phyloP scores from a whole-genome alignment of 352 stramenopile genomes.

The Pythium graminicola region DNA sequence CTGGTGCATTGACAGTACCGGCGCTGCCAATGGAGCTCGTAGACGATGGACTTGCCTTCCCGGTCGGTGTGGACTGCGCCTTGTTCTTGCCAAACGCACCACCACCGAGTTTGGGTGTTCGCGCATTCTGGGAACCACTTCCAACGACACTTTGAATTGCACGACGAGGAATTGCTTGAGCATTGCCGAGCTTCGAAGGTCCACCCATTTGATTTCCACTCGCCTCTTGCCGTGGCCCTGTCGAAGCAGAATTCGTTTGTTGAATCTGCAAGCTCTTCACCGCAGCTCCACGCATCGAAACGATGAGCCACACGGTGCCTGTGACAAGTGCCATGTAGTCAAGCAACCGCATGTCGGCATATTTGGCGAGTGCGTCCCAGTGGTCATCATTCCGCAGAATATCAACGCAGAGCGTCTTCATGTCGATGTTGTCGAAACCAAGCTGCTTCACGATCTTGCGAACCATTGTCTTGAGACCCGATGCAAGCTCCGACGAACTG shows the following conservation, averaged over 20 bases:
- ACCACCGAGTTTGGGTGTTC: conserved; percentile 23
- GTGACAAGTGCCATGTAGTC: conserved; percentile 80
- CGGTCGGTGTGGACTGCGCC: conserved; percentile 19
- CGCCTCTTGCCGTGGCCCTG: conserved; percentile 16
- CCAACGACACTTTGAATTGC: conserved; percentile 24
- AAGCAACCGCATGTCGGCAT: conserved; percentile 51
- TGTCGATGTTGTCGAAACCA: conserved; percentile 78
- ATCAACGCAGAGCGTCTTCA: conserved; percentile 70
- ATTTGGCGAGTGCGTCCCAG: conserved; percentile 56
- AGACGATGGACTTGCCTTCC: conserved; percentile 17
- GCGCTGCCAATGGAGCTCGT: not conserved
- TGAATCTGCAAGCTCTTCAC: conserved; percentile 86
- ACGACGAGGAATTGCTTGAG: conserved; percentile 53
- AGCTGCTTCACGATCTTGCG: conserved; percentile 79
- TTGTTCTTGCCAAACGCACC: conserved; percentile 32
- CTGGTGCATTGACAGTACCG: not conserved
- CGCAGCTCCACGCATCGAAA: conserved; percentile 68
- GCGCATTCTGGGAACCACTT: not conserved
- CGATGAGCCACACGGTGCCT: conserved; percentile 63
- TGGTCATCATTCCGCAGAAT: conserved; percentile 71
- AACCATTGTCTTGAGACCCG: conserved; percentile 80
- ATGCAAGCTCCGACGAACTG: conserved; percentile 59
- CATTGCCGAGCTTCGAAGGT: conserved; percentile 23
- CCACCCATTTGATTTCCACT: conserved; percentile 6
- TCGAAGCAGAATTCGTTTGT: conserved; percentile 41